These are phyloP conservation scores for Backusella macrospora DNA, from an alignment of 192 early-diverging fungal genomes.

Conservation along the genomic window DNA sequence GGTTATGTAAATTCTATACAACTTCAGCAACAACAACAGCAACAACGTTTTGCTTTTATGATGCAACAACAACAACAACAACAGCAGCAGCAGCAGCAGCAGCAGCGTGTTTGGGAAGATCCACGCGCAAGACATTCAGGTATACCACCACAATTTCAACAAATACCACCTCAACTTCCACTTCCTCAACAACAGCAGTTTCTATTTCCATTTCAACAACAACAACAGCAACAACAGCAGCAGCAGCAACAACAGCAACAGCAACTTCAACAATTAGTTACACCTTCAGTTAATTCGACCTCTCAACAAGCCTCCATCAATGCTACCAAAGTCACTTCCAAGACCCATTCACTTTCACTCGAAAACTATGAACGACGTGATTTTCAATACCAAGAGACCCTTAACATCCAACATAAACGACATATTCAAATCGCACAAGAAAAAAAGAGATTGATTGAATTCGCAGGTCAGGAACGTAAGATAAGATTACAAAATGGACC, in stretches of 20 bases:
- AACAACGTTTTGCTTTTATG: neutral
- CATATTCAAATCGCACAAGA: constrained; percentile 47
- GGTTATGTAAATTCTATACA: neutral
- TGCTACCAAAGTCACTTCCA: neutral
- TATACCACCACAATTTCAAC: neutral
- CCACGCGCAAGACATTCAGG: neutral
- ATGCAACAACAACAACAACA: neutral
- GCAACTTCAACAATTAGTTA: neutral
- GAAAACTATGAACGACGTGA: constrained; percentile 49
- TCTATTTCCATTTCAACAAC: neutral
- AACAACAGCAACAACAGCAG: neutral
- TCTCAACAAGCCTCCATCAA: neutral
- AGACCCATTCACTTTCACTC: constrained; percentile 33
- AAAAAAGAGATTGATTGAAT: constrained; percentile 47
- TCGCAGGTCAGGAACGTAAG: constrained; percentile 38
- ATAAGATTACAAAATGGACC: constrained; percentile 36
- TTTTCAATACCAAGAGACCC: constrained; percentile 47
- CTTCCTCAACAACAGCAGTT: neutral
- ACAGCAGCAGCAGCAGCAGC: neutral
- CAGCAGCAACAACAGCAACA: neutral
- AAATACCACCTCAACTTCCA: neutral
- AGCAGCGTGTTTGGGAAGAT: neutral
- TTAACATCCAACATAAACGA: constrained; percentile 51
- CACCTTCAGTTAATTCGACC: neutral
- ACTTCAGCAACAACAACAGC: neutral